These are phyloP conservation scores for Yarrowia sp. DNA, from an alignment of 805 yeast species.

Conservation along the genomic window DNA sequence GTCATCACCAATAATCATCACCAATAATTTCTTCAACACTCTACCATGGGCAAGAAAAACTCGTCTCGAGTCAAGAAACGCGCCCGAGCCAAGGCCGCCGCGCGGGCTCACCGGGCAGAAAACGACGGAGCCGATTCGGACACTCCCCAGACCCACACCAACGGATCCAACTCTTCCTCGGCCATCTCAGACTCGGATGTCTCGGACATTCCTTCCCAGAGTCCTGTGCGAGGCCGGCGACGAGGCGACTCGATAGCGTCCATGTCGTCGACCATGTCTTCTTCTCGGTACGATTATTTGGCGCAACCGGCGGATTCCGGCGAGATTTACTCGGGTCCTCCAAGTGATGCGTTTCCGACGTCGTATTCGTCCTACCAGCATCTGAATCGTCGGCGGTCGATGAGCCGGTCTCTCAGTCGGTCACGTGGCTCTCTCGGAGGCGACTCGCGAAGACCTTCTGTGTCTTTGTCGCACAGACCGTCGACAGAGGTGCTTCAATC, in stretches of 20 bases:
- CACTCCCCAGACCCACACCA: background rate
- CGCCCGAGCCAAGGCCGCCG: slow-evolving; percentile 31
- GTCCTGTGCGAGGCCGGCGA: slow-evolving; percentile 18
- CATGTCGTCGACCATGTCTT: slow-evolving; percentile 12
- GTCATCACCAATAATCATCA: too few species aligned
- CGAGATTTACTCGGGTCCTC: slow-evolving; percentile 77
- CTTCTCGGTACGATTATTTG: slow-evolving; percentile 31
- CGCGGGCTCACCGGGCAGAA: slow-evolving; percentile 6
- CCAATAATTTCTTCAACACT: background rate
- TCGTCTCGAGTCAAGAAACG: slow-evolving; percentile 29
- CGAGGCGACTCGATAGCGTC: slow-evolving; percentile 30
- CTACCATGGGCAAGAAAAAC: slow-evolving; percentile 27
- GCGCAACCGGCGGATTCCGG: slow-evolving; percentile 44
- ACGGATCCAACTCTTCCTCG: background rate
- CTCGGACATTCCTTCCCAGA: slow-evolving; percentile 15
- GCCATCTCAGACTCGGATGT: background rate
- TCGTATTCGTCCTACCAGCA: slow-evolving; percentile 73
- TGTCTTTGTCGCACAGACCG: slow-evolving; percentile 7
- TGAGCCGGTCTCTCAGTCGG: slow-evolving; percentile 40
- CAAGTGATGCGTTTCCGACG: slow-evolving; percentile 71
- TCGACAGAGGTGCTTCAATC: slow-evolving; percentile 11
- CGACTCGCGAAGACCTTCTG: slow-evolving; percentile 16
- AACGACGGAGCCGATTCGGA: background rate
- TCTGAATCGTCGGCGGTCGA: slow-evolving; percentile 33
- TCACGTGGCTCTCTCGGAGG: slow-evolving; percentile 1